Evolutionary conservation across 345 rosid species (phyloP).

Genomic region (Acer negundo): DNA sequence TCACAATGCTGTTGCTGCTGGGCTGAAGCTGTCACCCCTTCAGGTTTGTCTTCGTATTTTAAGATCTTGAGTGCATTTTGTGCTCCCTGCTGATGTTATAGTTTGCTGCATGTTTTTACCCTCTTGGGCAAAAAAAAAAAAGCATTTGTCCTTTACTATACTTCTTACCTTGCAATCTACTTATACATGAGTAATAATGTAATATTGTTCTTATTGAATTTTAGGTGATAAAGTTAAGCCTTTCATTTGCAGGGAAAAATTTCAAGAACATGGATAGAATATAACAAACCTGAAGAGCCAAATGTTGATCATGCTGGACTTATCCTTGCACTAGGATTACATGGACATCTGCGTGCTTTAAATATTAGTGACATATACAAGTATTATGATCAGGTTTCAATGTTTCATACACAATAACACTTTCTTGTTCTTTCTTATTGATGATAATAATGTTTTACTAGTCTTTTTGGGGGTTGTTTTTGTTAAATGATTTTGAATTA

Average conservation of each 20-base stretch:
- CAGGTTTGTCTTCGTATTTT: constrained; percentile 58
- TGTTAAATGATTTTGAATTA: background rate
- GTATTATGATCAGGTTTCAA: constrained; percentile 79
- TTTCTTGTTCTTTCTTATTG: constrained; percentile 11
- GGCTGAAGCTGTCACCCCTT: constrained; percentile 86
- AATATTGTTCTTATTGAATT: constrained; percentile 2
- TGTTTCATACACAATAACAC: constrained; percentile 44
- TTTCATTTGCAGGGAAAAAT: constrained; percentile 75
- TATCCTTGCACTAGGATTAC: constrained; percentile 90
- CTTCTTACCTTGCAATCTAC: background rate
- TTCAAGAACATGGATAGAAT: constrained; percentile 93
- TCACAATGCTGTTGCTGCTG: constrained; percentile 99
- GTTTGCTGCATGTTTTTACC: background rate
- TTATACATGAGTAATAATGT: background rate
- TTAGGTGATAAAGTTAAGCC: constrained; percentile 7
- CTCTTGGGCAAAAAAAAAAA: background rate
- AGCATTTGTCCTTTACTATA: background rate
- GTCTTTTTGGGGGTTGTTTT: background rate
- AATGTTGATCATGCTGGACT: constrained; percentile 91
- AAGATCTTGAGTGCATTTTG: constrained; percentile 11
- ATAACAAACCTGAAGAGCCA: constrained; percentile 91
- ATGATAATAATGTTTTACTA: constrained; percentile 3
- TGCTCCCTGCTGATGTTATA: background rate
- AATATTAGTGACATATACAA: constrained; percentile 76
- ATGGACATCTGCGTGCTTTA: constrained; percentile 85